These are phyloP conservation scores for Hymenoscyphus fraxineus DNA, from an alignment of 2,329 filamentous ascomycete genomes.

Conservation along the genomic window DNA sequence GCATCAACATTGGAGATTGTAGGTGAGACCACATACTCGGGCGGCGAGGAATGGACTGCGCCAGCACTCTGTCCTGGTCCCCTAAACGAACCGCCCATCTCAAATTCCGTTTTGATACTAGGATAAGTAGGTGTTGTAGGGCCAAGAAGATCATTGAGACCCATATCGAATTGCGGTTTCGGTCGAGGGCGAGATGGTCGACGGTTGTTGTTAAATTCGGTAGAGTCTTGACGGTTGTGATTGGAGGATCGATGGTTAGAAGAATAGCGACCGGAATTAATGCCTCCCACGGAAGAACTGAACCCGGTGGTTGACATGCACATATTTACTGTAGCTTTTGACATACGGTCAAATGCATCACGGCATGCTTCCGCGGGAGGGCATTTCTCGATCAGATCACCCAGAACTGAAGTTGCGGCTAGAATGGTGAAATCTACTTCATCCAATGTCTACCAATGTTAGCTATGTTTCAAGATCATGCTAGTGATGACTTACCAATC, in stretches of 20 bases:
- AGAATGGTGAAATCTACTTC: slow-evolving; percentile 97
- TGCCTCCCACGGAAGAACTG: slow-evolving; percentile 27
- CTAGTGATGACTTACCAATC: slow-evolving; percentile 60
- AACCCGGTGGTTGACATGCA: slow-evolving; percentile 67
- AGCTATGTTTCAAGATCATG: slow-evolving; percentile 11
- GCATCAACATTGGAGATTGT: slow-evolving; percentile 26
- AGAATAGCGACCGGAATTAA: slow-evolving; percentile 24
- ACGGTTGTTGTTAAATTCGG: slow-evolving; percentile 18
- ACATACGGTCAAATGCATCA: slow-evolving; percentile 92
- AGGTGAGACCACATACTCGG: slow-evolving; percentile 29
- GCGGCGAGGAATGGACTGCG: slow-evolving; percentile 12
- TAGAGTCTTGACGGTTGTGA: neutral
- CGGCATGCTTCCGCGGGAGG: slow-evolving; percentile 91
- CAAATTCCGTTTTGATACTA: slow-evolving; percentile 23
- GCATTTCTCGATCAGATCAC: slow-evolving; percentile 89
- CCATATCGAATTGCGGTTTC: slow-evolving; percentile 35
- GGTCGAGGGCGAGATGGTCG: slow-evolving; percentile 24
- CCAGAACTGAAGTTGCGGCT: slow-evolving; percentile 86
- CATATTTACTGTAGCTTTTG: slow-evolving; percentile 94
- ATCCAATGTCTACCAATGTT: slow-evolving; percentile 65
- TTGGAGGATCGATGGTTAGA: slow-evolving; percentile 2
- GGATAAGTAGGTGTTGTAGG: slow-evolving; percentile 8
- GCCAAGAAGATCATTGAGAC: slow-evolving; percentile 32
- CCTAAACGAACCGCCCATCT: slow-evolving; percentile 5
- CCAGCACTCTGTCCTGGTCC: slow-evolving; percentile 3